Base-by-base conservation (phyloP, 2,329 filamentous ascomycete genomes). In the Aspergillus luchuensis region DNA sequence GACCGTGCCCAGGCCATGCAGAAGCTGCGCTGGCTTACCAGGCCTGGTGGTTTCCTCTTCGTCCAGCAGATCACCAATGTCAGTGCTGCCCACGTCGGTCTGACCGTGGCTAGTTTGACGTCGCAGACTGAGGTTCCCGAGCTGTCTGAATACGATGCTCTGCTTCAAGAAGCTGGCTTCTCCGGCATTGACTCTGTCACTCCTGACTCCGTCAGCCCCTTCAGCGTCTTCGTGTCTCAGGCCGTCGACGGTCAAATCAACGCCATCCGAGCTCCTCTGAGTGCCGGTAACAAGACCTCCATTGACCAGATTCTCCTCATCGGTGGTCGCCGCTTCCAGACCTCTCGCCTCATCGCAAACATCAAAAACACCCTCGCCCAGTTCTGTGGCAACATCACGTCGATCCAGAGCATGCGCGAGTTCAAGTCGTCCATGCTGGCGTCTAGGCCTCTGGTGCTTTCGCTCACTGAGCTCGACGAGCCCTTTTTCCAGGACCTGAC, bases 1-100 rank as follows among this genome's bases (percentile, higher is more conserved):
- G 19, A 3, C 41, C 58, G 49, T 45, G 76, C 63, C 2, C 51
- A 66, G 7, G 69, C 25, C 70, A 70, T 25, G 30, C 75, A 36
- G 5, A 74, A 80, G 57, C 62, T 73, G 0, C 71, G 77, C 0
- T 53, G 50, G 0, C 65, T 81, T 0, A 66, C 81, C 1, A 76
- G 73, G 56, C 77, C 81, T 0, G 80, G 78, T 1, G 82, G 81
- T 0, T 77, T 78, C 23, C 38, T 58, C 13, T 36, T 58, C 1
- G 11, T 53, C 8, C 48, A 52, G 10, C 47, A 58, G 23, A 25
- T 58, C 38, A 58, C 56, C 8, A 19, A 43, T 17, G 15, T 15
- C 15, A 23, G 49, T 11, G 36, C 56, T 5, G 25, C 36, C 21
- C 56, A 48, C 3, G 25, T 50, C 8, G 38, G 36, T n/a, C 15